Evolutionary conservation across 2,329 filamentous ascomycete species (phyloP).

Genomic region (Microsporum canis): DNA sequence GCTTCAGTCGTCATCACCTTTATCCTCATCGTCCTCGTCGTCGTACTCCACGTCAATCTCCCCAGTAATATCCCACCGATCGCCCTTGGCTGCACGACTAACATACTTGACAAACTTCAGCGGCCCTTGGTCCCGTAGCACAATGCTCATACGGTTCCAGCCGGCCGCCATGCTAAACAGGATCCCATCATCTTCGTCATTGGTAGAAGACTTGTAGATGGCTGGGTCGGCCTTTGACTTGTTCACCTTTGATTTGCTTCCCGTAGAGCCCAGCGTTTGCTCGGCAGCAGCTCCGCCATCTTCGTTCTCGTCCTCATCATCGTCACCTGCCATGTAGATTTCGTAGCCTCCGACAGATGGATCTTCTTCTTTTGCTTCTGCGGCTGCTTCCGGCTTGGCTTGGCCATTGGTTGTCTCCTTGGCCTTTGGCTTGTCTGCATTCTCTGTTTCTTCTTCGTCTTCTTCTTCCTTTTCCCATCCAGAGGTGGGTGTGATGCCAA

Average conservation of each 20-base stretch:
- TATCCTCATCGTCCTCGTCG: constrained; percentile 36
- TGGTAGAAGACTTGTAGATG: constrained; percentile 61
- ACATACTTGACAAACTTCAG: constrained; percentile 97
- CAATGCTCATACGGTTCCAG: constrained; percentile 89
- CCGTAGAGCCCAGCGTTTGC: constrained; percentile 26
- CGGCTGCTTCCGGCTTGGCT: constrained; percentile 26
- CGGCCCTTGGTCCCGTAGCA: constrained; percentile 73
- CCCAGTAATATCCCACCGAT: constrained; percentile 83
- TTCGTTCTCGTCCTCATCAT: constrained; percentile 55
- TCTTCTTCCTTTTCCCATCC: constrained; percentile 71
- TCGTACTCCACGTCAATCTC: constrained; percentile 59
- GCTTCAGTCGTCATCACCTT: constrained; percentile 6
- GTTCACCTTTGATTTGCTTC: constrained; percentile 23
- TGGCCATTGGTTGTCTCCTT: constrained; percentile 7
- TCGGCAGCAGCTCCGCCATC: constrained; percentile 34
- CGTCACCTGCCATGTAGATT: constrained; percentile 82
- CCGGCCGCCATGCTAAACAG: constrained; percentile 56
- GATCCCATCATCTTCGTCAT: constrained; percentile 61
- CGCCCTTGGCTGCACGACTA: constrained; percentile 66
- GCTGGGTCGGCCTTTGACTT: constrained; percentile 55
- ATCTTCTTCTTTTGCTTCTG: constrained; percentile 24
- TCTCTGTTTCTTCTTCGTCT: constrained; percentile 36
- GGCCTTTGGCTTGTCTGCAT: constrained; percentile 15
- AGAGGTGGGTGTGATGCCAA: constrained; percentile 70
- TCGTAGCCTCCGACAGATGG: constrained; percentile 41